Base-by-base conservation (phyloP, 2,329 filamentous ascomycete genomes). In the Nakataea oryzae region DNA sequence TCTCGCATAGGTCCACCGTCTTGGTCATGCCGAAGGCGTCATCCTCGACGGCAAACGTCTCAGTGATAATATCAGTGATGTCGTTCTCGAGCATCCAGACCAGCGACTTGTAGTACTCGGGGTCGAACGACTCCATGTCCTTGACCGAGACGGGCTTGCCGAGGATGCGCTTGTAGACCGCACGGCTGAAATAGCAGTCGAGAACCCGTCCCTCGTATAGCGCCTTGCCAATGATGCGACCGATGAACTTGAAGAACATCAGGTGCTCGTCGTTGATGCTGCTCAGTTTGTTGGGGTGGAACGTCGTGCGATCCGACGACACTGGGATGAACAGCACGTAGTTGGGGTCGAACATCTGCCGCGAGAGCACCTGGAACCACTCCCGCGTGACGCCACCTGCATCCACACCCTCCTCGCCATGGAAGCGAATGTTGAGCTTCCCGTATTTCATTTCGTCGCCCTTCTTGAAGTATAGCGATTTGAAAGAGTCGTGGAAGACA, bases 221-320 rank as follows among this genome's bases (percentile, higher is more conserved):
- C 50, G 95, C 95, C 76, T 99, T 99, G 70, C 95, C 96, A 68
- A 99, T 99, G 75, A 99, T 92, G 59, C 95, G 90, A 55, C 95
- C 95, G 70, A 99, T 97, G 76, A 99, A 99, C 74, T 97, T 97
- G 85, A 99, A 99, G 83, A 97, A 99, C 80, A 91, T 86, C 64
- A 97, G 76, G 79, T 99, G 96, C 75, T 99, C 93, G 41, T 90
- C 88, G 72, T 99, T 99, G 82, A 97, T 88, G 57, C 87, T 87
- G 75, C 93, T 97, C 66, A 96, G 84, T 71, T 91, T 91, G 75
- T 97, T 99, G 21, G 96, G 95, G 74, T 99, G 95, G 87, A 99
- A 99, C 0, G 95, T 99, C 0, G 96, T 99, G 62, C 93, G 89
- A 72, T 99, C 95, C 29, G 95, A 96, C 28, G 95, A 96, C 29